A percentile compares a stretch with the other conserved stretches of the same genome.
These are phyloP conservation scores for Calcarisporium arbuscula DNA, from an alignment of 2,329 filamentous ascomycete species.

Conservation along the genomic window DNA sequence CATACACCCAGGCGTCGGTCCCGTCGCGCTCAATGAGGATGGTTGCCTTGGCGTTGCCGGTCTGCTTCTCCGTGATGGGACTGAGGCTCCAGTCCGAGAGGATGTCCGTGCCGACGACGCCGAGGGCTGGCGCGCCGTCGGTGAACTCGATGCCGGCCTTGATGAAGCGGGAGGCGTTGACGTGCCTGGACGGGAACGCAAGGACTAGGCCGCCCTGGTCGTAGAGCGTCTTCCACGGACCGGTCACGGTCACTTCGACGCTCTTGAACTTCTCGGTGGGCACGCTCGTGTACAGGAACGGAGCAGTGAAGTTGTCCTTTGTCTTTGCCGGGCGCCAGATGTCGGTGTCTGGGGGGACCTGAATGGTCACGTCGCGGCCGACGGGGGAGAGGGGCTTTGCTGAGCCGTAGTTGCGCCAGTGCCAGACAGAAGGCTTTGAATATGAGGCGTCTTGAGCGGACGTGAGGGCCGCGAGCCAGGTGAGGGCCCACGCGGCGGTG, in stretches of 20 bases:
- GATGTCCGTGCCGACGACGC: constrained; percentile 11
- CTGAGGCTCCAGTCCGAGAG: constrained; percentile 13
- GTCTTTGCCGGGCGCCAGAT: constrained; percentile 11
- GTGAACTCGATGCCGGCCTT: constrained; percentile 13
- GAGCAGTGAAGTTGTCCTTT: constrained; percentile 12
- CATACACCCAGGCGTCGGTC: constrained; percentile 13
- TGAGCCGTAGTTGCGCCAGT: constrained; percentile 8
- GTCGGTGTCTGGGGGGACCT: constrained; percentile 12
- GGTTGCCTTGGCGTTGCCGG: constrained; percentile 7
- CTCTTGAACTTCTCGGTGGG: constrained; percentile 7
- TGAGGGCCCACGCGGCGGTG: no score
- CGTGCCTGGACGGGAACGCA: constrained; percentile 5
- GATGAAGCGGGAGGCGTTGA: constrained; percentile 10
- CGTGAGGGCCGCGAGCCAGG: no score
- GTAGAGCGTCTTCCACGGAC: constrained; percentile 13
- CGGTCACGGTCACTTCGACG: constrained; percentile 11
- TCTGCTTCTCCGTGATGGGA: constrained; percentile 9
- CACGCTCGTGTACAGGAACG: constrained; percentile 11
- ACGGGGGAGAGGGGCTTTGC: constrained; percentile 9
- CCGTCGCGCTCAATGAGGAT: constrained; percentile 10
- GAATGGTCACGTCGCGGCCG: constrained; percentile 8
- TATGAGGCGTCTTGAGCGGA: no score
- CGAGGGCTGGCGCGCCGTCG: constrained; percentile 9
- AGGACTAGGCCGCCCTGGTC: constrained; percentile 13
- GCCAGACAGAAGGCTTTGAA: constrained; percentile 4